Percentiles rank a stretch among this genome's conserved stretches.
phyloP scores from a whole-genome alignment of 371 early-diverging fungal species.

The Lichtheimia ramosa region DNA sequence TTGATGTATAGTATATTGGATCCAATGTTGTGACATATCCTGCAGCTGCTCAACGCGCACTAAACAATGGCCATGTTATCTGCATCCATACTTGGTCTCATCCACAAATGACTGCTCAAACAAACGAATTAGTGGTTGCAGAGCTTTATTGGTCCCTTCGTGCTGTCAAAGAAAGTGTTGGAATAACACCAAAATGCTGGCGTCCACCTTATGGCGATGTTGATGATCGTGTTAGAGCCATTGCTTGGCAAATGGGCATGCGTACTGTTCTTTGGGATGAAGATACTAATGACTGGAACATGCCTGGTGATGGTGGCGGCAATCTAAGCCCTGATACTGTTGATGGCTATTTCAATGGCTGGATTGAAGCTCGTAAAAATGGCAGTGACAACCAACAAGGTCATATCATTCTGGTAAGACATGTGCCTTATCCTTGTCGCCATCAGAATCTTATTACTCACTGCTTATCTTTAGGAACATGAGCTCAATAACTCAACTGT shows the following conservation, averaged over 20 bases:
- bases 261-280: conserved; percentile 45
- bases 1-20: conserved; percentile 37
- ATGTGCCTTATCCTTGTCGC: not conserved
- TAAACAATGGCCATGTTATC: conserved; percentile 49
- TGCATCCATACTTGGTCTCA: conserved; percentile 65
- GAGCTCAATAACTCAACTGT: conserved; percentile 48
- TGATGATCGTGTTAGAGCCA: conserved; percentile 56
- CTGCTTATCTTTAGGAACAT: conserved; percentile 33
- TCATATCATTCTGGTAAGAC: conserved; percentile 39
- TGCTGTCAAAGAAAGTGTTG: conserved; percentile 55
- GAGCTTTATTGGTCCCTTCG: conserved; percentile 56
- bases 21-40: conserved; percentile 47
- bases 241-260: conserved; percentile 56
- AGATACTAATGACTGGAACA: conserved; percentile 49
- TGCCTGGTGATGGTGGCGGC: conserved; percentile 48
- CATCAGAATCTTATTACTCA: too few species aligned
- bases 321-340: conserved; percentile 28
- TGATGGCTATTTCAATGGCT: conserved; percentile 39
- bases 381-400: conserved; percentile 35
- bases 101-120: conserved; percentile 51
- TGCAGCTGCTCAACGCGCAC: conserved; percentile 45
- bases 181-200: conserved; percentile 52
- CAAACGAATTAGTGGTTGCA: conserved; percentile 56
- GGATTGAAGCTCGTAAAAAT: conserved; percentile 35
- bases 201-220: conserved; percentile 49